Base-by-base conservation (phyloP, 1,139 yeast genomes). In the Hansenula sp. region DNA sequence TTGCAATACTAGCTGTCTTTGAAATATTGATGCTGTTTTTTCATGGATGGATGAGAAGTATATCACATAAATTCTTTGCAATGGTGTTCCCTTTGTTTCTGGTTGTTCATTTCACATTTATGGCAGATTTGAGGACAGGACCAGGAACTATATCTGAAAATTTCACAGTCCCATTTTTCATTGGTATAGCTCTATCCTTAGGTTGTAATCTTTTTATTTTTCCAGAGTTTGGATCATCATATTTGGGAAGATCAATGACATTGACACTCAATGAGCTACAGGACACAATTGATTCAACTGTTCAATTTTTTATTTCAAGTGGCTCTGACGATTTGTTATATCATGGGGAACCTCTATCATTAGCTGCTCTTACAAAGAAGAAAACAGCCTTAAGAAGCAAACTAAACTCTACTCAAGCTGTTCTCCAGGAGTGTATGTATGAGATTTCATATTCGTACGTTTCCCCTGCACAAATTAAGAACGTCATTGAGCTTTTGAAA, bases 211-310 rank as follows among this genome's bases (percentile, higher is more conserved):
- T 75, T 37, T 38, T 60, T 1, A 47, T 75, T 11, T 74, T 71
- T 48, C 80, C 80, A 1, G 80, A 75, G 47, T 72, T 73, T 58
- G 80, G 80, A 9, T 68, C 77, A 16, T 66, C 76, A 0, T 71
- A 69, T 49, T 53, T 75, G 12, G 79, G 79, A 30, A 65, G 64
- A 35, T 62, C 74, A 1, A 63, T 72, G 8, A 56, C 71, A 1
- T 65, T 63, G 25, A 60, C 71, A 0, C 44, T 74, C 17, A 67
- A 69, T 45, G 71, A 68, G 42, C 49, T 73, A 8, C 74, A 72
- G 27, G 47, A 44, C n/a, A 63, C 72, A 25, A 48, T 73, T 9
- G 67, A 66, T 38, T 58, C 62, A 6, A 57, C 77, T 0, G 62
- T 71, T 6, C 59, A 61, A 13, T 71, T 67, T 47, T 74, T 74